Evolutionary conservation across 2,329 filamentous ascomycete genomes (phyloP), one percentile per base, ranked within the genome.

Genomic region (Cladophialophora carrionii): DNA sequence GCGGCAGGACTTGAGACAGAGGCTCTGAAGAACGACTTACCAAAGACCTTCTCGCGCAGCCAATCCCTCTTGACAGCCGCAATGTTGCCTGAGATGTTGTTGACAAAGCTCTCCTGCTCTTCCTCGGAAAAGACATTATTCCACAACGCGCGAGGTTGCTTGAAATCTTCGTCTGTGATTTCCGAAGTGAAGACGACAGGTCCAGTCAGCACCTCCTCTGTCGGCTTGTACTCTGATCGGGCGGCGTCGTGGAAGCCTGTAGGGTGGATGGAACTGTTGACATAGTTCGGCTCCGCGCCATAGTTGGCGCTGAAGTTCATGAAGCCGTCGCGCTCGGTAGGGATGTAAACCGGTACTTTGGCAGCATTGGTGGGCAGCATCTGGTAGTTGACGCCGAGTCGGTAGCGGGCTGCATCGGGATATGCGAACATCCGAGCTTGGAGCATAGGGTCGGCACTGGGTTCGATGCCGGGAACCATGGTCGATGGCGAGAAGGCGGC

Each of bases 401-500:
- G 75, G 71, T 79, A 78, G 17, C 77, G 72, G 14, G 75, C 74
- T 8, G 77, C 85, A 61, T 88, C 86, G 0, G 84, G 83, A 72
- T 88, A 88, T 3, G 83, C 82, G 74, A 87, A 88, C 68, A 87
- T 78, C 14, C 86, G 81, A 0, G 83, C 82, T 73, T 88, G 86
- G 0, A 88, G 80, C 54, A 88, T 83, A 77, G 86, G 84, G 71
- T 90, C 88, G 9, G 85, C 84, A 0, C 85, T 85, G 0, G 86
- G 83, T 57, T 83, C 86, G 55, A 88, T 80, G 1, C 88, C 88
- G 0, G 87, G 87, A 0, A 89, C 85, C 74, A 90, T 78, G 65
- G 84, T 87, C 0, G 84, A 84, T 0, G 88, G 88, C 0, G 85
- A 86, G 72, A 90, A 90, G 0, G 86, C 85, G 0, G 85, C 85